phyloP scores from a whole-genome alignment of 495 filamentous ascomycete species.

The Zalerion maritima region DNA sequence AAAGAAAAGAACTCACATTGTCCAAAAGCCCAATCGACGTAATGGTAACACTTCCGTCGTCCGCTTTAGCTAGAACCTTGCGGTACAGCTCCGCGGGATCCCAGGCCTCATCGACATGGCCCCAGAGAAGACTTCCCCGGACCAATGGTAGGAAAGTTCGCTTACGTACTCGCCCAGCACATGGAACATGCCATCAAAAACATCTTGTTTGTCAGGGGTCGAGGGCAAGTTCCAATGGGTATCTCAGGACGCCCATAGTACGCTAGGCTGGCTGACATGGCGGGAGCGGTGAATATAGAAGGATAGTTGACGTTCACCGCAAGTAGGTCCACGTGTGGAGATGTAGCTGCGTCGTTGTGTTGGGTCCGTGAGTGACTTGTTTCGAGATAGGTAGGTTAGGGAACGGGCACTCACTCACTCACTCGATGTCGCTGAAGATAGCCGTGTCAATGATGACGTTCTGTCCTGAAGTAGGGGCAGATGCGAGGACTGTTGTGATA shows the following conservation, averaged over 20 bases:
- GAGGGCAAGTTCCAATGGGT: slow-evolving; percentile 21
- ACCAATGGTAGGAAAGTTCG: slow-evolving; percentile 28
- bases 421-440: slow-evolving; percentile 30
- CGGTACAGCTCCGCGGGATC: slow-evolving; percentile 30
- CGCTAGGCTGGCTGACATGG: slow-evolving; percentile 25
- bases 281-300: slow-evolving; percentile 26
- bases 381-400: background rate
- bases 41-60: slow-evolving; percentile 26
- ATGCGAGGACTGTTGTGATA: no score
- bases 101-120: slow-evolving; percentile 22
- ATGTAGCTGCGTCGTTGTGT: slow-evolving; percentile 14
- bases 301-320: slow-evolving; percentile 30
- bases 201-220: slow-evolving; percentile 24
- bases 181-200: slow-evolving; percentile 22
- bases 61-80: slow-evolving; percentile 17
- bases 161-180: slow-evolving; percentile 14
- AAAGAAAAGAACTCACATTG: slow-evolving; percentile 13
- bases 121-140: slow-evolving; percentile 15
- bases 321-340: slow-evolving; percentile 17
- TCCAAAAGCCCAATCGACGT: slow-evolving; percentile 28
- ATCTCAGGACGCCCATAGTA: slow-evolving; percentile 23
- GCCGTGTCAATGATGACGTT: slow-evolving; percentile 27
- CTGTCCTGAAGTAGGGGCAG: no score
- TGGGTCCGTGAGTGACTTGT: background rate
- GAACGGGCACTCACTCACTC: slow-evolving; percentile 1